Evolutionary conservation across 2,329 filamentous ascomycete species (phyloP).

Genomic region (Talaromyces sp.): DNA sequence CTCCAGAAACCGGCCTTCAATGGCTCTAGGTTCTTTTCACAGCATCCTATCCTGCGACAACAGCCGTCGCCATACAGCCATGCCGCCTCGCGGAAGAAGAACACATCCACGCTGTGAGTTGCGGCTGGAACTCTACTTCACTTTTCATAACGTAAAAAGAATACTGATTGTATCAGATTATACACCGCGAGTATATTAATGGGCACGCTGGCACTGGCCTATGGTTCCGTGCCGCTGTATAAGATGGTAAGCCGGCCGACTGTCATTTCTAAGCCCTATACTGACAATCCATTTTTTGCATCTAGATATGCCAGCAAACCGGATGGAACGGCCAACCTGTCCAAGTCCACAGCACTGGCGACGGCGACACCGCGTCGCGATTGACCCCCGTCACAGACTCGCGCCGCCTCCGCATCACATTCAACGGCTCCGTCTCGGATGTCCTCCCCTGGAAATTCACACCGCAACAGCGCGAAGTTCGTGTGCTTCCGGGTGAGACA

Average conservation of each 20-base stretch:
- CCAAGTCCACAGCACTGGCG: slow-evolving; percentile 66
- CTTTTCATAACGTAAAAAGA: not conserved
- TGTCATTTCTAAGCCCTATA: not conserved
- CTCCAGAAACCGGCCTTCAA: slow-evolving; percentile 16
- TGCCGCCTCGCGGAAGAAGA: slow-evolving; percentile 40
- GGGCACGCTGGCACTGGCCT: slow-evolving; percentile 58
- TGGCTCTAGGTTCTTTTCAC: slow-evolving; percentile 26
- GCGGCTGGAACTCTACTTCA: not conserved
- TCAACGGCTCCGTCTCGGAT: slow-evolving; percentile 92
- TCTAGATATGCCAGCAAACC: slow-evolving; percentile 47
- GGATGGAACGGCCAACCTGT: slow-evolving; percentile 90
- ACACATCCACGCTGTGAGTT: slow-evolving; percentile 50
- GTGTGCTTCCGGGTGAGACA: slow-evolving; percentile 91
- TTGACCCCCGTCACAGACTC: slow-evolving; percentile 74
- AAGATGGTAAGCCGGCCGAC: slow-evolving; percentile 50
- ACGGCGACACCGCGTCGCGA: slow-evolving; percentile 65
- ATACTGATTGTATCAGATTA: slow-evolving; percentile 42
- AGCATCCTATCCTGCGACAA: slow-evolving; percentile 22
- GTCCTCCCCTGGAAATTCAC: slow-evolving; percentile 95
- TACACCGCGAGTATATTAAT: slow-evolving; percentile 60
- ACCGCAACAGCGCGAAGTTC: slow-evolving; percentile 93
- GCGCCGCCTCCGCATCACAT: slow-evolving; percentile 87
- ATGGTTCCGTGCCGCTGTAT: slow-evolving; percentile 62
- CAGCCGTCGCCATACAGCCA: slow-evolving; percentile 28
- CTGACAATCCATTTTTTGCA: not conserved